Conservation (phyloP, 495 filamentous ascomycete species). For the Talaromyces nanjingensis region DNA sequence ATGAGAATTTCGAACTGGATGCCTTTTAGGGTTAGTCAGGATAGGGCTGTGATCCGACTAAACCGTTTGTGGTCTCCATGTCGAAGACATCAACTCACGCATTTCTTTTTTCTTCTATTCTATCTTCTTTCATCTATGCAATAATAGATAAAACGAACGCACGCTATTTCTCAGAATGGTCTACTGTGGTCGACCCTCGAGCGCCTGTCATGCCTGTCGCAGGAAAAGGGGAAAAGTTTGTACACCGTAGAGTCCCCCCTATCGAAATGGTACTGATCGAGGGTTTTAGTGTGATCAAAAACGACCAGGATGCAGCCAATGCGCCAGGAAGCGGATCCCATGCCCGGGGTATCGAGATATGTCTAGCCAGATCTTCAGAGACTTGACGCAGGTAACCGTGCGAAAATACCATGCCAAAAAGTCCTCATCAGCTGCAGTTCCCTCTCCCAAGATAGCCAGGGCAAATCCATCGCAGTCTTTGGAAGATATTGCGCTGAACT, state of each 20-base stretch:
- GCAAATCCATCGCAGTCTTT: not conserved
- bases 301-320: not conserved
- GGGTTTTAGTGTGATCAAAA: not conserved
- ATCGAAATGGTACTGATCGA: not conserved
- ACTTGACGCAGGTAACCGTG: not conserved
- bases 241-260: not conserved
- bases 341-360: not conserved
- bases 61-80: not conserved
- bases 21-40: not conserved
- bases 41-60: not conserved
- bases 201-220: not conserved
- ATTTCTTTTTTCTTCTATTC: not conserved
- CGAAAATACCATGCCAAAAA: not conserved
- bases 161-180: not conserved
- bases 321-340: not conserved
- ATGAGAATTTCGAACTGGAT: not conserved
- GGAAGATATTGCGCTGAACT: not conserved
- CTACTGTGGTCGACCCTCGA: not conserved
- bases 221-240: not conserved
- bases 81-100: not conserved
- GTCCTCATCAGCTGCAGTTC: not conserved
- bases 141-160: not conserved
- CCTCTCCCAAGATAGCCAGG: not conserved
- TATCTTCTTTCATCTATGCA: not conserved
- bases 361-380: not conserved